phyloP scores from a whole-genome alignment of 1,139 yeast species.

The Sugiyamaella pinicola region DNA sequence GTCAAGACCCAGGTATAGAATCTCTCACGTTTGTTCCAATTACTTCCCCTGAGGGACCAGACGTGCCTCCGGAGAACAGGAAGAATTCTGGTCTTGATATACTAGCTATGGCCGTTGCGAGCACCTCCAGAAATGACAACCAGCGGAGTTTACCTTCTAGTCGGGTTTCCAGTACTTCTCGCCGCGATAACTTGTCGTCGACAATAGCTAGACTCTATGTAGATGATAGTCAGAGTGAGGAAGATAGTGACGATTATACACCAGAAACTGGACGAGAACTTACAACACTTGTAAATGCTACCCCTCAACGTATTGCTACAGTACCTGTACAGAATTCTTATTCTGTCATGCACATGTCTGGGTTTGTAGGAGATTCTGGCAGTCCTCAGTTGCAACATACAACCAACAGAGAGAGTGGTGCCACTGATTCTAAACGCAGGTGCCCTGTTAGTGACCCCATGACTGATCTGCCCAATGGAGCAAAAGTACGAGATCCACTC shows the following conservation, averaged over 20 bases:
- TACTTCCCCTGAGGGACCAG: background rate
- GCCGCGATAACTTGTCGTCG: background rate
- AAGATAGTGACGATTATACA: slow-evolving; percentile 4
- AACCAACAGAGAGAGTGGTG: no score
- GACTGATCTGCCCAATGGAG: no score
- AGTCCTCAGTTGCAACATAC: no score
- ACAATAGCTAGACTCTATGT: slow-evolving; percentile 4
- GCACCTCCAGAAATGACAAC: background rate
- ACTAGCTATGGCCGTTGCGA: slow-evolving; percentile 8
- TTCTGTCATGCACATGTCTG: no score
- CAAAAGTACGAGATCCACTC: no score
- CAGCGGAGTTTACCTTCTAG: background rate
- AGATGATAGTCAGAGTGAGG: slow-evolving; percentile 10
- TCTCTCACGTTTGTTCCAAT: background rate
- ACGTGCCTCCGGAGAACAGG: background rate
- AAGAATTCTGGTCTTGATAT: slow-evolving; percentile 13
- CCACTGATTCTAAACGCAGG: no score
- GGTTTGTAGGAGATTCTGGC: no score
- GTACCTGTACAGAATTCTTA: no score
- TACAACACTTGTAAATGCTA: no score
- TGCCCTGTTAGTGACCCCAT: no score
- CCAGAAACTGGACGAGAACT: background rate
- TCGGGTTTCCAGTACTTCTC: background rate
- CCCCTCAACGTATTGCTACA: no score
- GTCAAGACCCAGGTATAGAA: no score